A percentile compares a stretch with the other conserved stretches of the same genome.
Conservation (phyloP, 768 basidiomycete species). For the Clavulina sp. region DNA sequence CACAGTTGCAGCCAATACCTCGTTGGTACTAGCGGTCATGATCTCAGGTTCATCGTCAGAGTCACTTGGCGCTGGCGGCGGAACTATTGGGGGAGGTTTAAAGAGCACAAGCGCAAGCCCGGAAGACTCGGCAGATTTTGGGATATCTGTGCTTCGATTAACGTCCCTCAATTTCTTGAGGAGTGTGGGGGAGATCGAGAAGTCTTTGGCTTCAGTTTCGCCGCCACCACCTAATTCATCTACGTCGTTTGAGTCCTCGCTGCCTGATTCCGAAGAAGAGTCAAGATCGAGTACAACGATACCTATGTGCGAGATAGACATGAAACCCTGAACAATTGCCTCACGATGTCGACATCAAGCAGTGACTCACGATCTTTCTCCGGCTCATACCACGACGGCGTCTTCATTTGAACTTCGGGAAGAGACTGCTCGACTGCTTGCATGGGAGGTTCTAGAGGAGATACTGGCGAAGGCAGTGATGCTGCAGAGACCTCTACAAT, state of each 20-base stretch:
- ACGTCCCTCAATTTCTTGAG: not conserved
- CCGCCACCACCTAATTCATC: not conserved
- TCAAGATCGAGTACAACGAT: constrained; percentile 47
- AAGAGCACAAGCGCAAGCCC: not conserved
- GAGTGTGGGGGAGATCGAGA: not conserved
- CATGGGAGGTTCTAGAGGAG: not conserved
- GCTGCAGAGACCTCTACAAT: not conserved
- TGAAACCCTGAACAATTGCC: not conserved
- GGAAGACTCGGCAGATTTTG: not conserved
- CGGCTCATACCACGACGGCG: constrained; percentile 46
- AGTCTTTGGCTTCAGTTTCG: not conserved
- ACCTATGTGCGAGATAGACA: constrained; percentile 23
- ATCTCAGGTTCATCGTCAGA: too few relatives aligned
- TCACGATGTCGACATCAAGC: not conserved
- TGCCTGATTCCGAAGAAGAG: constrained; percentile 24
- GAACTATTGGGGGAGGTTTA: not conserved
- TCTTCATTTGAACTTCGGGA: constrained; percentile 47
- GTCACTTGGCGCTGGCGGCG: not conserved
- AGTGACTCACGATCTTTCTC: constrained; percentile 45
- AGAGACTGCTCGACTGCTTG: too few relatives aligned
- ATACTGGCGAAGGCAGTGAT: not conserved
- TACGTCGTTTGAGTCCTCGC: not conserved
- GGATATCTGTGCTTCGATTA: not conserved
- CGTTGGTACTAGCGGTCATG: too few relatives aligned
- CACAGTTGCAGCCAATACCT: too few relatives aligned